Evolutionary conservation across 352 stramenopile genomes (phyloP), one percentile per base, ranked within the genome.

Genomic region (Plasmopara muralis): DNA sequence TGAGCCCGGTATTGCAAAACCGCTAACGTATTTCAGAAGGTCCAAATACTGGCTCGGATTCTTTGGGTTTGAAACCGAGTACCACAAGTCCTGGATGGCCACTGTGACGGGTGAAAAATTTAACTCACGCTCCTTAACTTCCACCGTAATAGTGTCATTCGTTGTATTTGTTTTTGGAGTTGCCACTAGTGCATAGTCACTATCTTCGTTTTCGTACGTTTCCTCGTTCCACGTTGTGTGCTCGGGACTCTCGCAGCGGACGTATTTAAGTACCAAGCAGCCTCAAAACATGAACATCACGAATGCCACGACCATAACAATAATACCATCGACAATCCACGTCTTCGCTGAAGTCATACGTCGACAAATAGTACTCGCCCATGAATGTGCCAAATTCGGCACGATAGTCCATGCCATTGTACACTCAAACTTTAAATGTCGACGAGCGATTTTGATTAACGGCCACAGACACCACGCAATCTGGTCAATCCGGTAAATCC

Each of bases 401-500:
- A 52, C 66, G 74, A 53, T 74, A 78, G 49, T 73, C 53, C 37
- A 76, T 34, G 4, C 60, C 66, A 2, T 73, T 47, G 49, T 71
- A 75, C 20, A 70, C 25, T 40, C 67, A 77, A 18, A 72, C 57
- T 5, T 72, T 46, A 13, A 68, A 71, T 6, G 34, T 30, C 15
- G 43, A 45, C 31, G 58, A 62, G 8, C 53, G 59, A 47, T 68
- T 68, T 29, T 72, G 50, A 50, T 72, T 72, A 15, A 71, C 66
- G 3, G 53, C 70, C 18, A 66, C 25, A 74, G 44, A 10, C 48
- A 63, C 74, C 74, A 84, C 4, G 64, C 50, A 20, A 84, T 66
- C 6, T 74, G 75, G 44, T 81, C 62, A 29, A 85, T 65, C 58
- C 64, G 81, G 55, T 79, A 83, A 37, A 85, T 50, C 75, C 75